Evolutionary conservation across 768 basidiomycete species (phyloP).

Genomic region (Xerocomellus intermedius): DNA sequence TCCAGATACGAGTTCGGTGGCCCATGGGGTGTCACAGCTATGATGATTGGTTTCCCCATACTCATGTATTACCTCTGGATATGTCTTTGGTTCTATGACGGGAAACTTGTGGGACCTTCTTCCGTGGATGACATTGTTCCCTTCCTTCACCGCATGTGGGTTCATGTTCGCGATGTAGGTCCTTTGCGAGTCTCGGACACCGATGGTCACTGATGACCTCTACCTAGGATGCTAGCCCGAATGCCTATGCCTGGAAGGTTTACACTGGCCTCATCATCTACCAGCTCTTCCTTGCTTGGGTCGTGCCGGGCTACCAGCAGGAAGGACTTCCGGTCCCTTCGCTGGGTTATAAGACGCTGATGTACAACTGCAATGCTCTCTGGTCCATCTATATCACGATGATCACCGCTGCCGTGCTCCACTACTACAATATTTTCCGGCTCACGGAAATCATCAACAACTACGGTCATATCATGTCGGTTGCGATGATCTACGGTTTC

Average conservation of each 20-base stretch:
- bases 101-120: slow-evolving; percentile 66
- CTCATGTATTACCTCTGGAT: slow-evolving; percentile 99
- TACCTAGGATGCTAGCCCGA: slow-evolving; percentile 85
- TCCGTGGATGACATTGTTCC: slow-evolving; percentile 71
- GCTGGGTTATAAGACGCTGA: slow-evolving; percentile 85
- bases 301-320: slow-evolving; percentile 90
- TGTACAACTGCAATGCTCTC: slow-evolving; percentile 96
- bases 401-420: slow-evolving; percentile 68
- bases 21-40: slow-evolving; percentile 83
- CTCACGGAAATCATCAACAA: slow-evolving; percentile 95
- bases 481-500: slow-evolving; percentile 91
- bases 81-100: slow-evolving; percentile 95
- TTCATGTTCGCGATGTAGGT: slow-evolving; percentile 75
- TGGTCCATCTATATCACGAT: slow-evolving; percentile 82
- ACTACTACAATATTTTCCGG: slow-evolving; percentile 80
- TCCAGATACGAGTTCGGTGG: slow-evolving; percentile 94
- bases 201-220: background rate
- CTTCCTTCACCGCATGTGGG: slow-evolving; percentile 81
- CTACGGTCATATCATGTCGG: slow-evolving; percentile 94
- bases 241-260: slow-evolving; percentile 82
- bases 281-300: slow-evolving; percentile 86
- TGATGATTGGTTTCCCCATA: slow-evolving; percentile 92
- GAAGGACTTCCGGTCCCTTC: slow-evolving; percentile 97
- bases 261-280: slow-evolving; percentile 86
- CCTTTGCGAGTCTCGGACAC: background rate